Percentiles rank a stretch among this genome's conserved stretches.
Conservation (phyloP, 768 basidiomycete genomes). For the Mrakia frigida region DNA sequence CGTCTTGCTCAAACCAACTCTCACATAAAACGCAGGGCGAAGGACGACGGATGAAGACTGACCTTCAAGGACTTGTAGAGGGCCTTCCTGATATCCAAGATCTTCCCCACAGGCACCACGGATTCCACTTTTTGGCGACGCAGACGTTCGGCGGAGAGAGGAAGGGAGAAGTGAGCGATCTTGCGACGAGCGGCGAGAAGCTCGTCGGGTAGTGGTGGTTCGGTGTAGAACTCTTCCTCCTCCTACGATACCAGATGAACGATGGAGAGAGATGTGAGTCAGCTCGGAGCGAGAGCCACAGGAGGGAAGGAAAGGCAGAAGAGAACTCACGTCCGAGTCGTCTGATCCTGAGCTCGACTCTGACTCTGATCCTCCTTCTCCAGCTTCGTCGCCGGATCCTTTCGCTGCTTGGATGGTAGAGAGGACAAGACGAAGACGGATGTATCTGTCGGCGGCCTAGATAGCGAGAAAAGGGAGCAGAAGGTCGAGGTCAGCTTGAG, state of each 20-base stretch:
- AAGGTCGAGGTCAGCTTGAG: neutral
- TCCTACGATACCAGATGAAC: constrained; percentile 40
- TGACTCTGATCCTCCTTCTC: constrained; percentile 54
- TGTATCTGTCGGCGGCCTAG: constrained; percentile 90
- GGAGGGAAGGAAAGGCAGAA: neutral
- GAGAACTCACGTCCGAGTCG: constrained; percentile 63
- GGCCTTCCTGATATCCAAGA: constrained; percentile 88
- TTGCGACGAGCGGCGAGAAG: constrained; percentile 76
- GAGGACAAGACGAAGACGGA: constrained; percentile 88
- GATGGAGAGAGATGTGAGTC: too few relatives aligned
- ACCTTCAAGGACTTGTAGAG: constrained; percentile 88
- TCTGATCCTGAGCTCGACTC: constrained; percentile 45
- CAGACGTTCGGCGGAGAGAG: constrained; percentile 46
- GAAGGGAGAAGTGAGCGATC: constrained; percentile 80
- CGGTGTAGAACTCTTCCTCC: constrained; percentile 95
- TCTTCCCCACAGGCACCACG: constrained; percentile 73
- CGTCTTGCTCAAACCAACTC: constrained; percentile 39
- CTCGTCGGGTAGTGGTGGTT: constrained; percentile 65
- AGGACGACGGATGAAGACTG: constrained; percentile 34
- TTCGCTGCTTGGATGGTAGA: constrained; percentile 87
- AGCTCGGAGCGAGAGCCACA: too few relatives aligned
- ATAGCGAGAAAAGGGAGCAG: neutral
- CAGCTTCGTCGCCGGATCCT: constrained; percentile 60
- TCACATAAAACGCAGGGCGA: neutral
- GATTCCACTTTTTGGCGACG: constrained; percentile 83